phyloP scores from a whole-genome alignment of 257 asterid genomes.

The Forsythia viridissima region DNA sequence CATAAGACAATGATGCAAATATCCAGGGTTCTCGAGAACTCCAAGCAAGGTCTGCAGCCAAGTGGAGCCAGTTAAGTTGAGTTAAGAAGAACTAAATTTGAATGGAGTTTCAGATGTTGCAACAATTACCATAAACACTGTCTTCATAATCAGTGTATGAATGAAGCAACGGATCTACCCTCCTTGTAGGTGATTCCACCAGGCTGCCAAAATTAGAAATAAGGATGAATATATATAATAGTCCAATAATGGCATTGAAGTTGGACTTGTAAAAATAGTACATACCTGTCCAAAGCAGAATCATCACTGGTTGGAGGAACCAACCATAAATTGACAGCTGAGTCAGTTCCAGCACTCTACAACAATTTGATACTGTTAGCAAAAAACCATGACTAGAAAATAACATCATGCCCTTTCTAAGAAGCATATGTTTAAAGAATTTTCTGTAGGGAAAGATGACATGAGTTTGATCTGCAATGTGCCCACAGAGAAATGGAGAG shows the following conservation, averaged over 20 bases:
- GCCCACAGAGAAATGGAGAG: background rate
- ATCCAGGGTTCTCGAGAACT: slow-evolving; percentile 97
- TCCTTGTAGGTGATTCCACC: slow-evolving; percentile 39
- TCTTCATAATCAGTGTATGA: slow-evolving; percentile 93
- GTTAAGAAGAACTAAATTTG: slow-evolving; percentile 20
- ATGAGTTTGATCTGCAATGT: background rate
- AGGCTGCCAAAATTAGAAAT: slow-evolving; percentile 40
- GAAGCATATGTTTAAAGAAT: slow-evolving; percentile 18
- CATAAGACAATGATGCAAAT: slow-evolving; percentile 95
- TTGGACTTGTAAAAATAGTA: slow-evolving; percentile 14
- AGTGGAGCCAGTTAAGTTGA: slow-evolving; percentile 25
- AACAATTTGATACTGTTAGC: slow-evolving; percentile 40
- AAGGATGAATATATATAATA: slow-evolving; percentile 19
- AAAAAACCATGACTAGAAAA: slow-evolving; percentile 25
- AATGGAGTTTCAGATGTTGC: slow-evolving; percentile 16
- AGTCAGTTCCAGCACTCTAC: slow-evolving; percentile 98
- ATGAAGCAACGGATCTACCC: slow-evolving; percentile 56
- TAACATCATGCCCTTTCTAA: slow-evolving; percentile 19
- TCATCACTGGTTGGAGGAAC: slow-evolving; percentile 50
- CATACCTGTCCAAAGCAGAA: slow-evolving; percentile 54
- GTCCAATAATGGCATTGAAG: background rate
- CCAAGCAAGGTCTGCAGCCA: slow-evolving; percentile 82
- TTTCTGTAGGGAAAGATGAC: background rate
- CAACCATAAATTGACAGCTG: slow-evolving; percentile 89
- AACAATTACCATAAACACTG: slow-evolving; percentile 78